These are phyloP conservation scores for Phaffia australis DNA, from an alignment of 768 basidiomycete species.

Conservation along the genomic window DNA sequence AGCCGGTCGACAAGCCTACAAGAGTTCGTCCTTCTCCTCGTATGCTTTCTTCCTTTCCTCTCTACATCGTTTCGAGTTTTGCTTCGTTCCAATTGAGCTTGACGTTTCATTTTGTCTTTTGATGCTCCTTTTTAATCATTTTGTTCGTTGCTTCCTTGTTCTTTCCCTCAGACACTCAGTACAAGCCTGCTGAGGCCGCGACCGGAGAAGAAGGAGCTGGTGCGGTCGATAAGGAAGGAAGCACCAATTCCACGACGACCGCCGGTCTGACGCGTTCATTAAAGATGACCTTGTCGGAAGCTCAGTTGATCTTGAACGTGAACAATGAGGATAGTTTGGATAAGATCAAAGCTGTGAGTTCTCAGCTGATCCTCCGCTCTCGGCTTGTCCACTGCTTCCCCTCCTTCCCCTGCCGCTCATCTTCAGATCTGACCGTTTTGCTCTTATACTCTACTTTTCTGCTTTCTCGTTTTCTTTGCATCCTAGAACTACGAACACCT, in stretches of 20 bases:
- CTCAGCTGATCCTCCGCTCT: neutral
- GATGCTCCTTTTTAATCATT: conserved; percentile 20
- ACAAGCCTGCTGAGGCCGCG: conserved; percentile 52
- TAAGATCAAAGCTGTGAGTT: conserved; percentile 57
- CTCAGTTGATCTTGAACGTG: conserved; percentile 77
- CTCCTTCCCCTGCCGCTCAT: neutral
- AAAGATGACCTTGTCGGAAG: conserved; percentile 91
- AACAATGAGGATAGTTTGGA: conserved; percentile 64
- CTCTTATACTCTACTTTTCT: neutral
- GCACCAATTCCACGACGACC: conserved; percentile 52
- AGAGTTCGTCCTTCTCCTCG: conserved; percentile 55
- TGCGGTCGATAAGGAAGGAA: conserved; percentile 45
- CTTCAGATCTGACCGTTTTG: neutral
- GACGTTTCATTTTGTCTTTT: neutral
- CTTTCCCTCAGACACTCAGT: conserved; percentile 59
- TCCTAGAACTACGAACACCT: conserved; percentile 79
- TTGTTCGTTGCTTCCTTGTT: neutral
- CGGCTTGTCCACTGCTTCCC: neutral
- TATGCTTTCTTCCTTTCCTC: neutral
- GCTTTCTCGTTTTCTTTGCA: neutral
- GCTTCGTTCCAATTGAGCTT: neutral
- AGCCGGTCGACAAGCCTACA: conserved; percentile 80
- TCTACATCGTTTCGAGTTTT: neutral
- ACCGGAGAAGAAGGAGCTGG: conserved; percentile 63
- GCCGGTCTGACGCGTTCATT: conserved; percentile 75